Evolutionary conservation across 139 green algal genomes (phyloP).

Genomic region (Chlamydomonas asymmetrica): DNA sequence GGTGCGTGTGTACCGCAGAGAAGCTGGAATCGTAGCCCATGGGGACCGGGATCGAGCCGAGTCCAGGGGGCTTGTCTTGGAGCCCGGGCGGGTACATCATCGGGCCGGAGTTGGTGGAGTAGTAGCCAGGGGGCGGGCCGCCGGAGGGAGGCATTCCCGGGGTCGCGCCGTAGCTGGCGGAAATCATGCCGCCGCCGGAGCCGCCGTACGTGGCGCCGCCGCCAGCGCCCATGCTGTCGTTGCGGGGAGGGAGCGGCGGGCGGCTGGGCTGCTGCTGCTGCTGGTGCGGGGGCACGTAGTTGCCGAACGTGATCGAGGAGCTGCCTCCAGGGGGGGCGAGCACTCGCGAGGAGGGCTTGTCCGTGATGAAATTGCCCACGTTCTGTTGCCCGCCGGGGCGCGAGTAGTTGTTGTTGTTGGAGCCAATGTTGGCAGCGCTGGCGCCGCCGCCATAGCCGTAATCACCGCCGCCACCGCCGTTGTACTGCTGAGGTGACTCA

Average conservation of each 20-base stretch:
- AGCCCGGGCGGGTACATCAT: no score
- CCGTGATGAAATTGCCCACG: constrained; percentile 87
- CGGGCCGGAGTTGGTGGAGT: no score
- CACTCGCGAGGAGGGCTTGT: constrained; percentile 74
- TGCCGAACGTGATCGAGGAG: constrained; percentile 69
- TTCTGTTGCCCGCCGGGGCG: constrained; percentile 70
- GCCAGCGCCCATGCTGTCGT: not conserved
- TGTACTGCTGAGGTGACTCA: not conserved
- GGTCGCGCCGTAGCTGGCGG: no score
- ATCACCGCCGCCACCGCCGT: not conserved
- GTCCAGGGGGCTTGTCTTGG: no score
- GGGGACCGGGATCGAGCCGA: not conserved
- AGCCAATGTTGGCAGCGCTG: not conserved
- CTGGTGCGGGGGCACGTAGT: not conserved
- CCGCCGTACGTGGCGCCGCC: not conserved
- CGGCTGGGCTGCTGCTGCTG: constrained; percentile 1
- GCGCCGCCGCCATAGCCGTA: not conserved
- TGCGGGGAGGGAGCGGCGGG: not conserved
- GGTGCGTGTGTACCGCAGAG: not conserved
- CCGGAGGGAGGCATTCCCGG: not conserved
- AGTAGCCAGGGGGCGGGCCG: not conserved
- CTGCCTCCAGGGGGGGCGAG: constrained; percentile 76
- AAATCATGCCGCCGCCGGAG: no score
- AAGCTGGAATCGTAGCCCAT: not conserved
- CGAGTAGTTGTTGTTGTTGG: constrained; percentile 76